Base-by-base conservation (phyloP, 805 yeast species). In the Suhomyces sp. region DNA sequence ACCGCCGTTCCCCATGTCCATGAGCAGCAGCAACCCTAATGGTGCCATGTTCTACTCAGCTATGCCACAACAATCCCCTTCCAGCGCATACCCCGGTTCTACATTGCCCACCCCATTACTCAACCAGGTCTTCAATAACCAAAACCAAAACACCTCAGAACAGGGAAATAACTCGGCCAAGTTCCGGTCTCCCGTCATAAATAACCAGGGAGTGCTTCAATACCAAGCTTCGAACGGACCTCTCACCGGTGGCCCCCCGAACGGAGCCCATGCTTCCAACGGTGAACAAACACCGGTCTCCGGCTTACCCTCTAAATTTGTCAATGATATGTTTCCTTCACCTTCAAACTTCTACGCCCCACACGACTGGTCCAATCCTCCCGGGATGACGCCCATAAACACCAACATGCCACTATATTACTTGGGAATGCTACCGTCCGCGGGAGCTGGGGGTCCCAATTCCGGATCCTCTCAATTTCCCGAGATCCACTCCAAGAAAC, bases 271-370 rank as follows among this genome's bases (percentile, higher is more conserved):
- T 10, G 58, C 47, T 27, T 44, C 46, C 12, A 64, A 61, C 22
- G 73, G 85, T 10, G 90, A 85, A 39, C 90, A 86, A 54, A 84
- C 91, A 0, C 89, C 92, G 3, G 66, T 86, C 2, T 86, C 86
- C 6, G 85, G 83, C 0, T 69, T 88, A 21, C 92, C 96, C 2
- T 81, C 88, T 2, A 76, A 87, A 48, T 88, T 84, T 59, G 82
- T 87, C 41, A 79, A 79, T 53, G 96, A 88, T 59, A 73, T 86
- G 63, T 83, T 89, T 60, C 92, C 91, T 27, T 86, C 93, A 5
- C 97, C 97, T 0, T 80, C 84, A n/a, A 86, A 81, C 55, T 83
- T 84, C 58, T 88, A 86, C 60, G 80, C 84, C 6, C 76, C 82
- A 2, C 78, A 72, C 45, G 79, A 75, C 47, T 75, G 79, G 79